Evolutionary conservation across 805 yeast genomes (phyloP).

Genomic region (Cyberlindnera suaveolens): DNA sequence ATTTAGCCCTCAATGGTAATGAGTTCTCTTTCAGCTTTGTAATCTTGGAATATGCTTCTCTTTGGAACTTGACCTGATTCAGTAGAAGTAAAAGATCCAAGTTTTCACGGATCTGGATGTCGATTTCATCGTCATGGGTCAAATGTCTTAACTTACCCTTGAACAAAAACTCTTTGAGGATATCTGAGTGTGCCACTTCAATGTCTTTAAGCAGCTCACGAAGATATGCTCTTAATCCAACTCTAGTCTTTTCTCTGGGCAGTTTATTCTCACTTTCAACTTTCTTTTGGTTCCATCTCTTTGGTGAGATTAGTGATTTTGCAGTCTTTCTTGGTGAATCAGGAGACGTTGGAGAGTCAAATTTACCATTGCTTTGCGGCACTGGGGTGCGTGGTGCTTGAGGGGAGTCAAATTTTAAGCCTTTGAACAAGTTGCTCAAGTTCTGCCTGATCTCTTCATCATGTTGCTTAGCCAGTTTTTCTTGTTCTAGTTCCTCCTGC

Average conservation of each 20-base stretch:
- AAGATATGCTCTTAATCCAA: conserved; percentile 72
- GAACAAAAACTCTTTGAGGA: conserved; percentile 48
- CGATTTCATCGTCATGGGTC: conserved; percentile 40
- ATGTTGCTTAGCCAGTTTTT: conserved; percentile 13
- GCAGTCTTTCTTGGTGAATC: conserved; percentile 4
- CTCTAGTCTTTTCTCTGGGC: conserved; percentile 69
- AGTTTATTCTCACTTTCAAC: conserved; percentile 26
- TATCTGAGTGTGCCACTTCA: conserved; percentile 47
- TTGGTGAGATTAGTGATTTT: conserved; percentile 2
- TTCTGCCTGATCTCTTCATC: conserved; percentile 16
- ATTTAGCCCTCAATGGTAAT: conserved; percentile 48
- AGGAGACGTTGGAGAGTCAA: conserved; percentile 4
- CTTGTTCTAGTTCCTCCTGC: conserved; percentile 13
- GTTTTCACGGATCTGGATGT: conserved; percentile 49
- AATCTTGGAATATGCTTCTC: conserved; percentile 56
- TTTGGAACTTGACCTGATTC: conserved; percentile 67
- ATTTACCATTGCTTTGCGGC: neutral
- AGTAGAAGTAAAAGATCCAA: conserved; percentile 58
- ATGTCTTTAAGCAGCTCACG: conserved; percentile 44
- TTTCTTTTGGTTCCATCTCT: neutral
- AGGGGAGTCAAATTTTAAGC: conserved; percentile 7
- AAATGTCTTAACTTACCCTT: conserved; percentile 32
- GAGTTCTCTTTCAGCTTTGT: conserved; percentile 48
- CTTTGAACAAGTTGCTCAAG: conserved; percentile 15
- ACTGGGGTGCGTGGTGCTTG: conserved; percentile 3